These are phyloP conservation scores for Lactarius tabidus DNA, from an alignment of 768 basidiomycete genomes.

Conservation along the genomic window DNA sequence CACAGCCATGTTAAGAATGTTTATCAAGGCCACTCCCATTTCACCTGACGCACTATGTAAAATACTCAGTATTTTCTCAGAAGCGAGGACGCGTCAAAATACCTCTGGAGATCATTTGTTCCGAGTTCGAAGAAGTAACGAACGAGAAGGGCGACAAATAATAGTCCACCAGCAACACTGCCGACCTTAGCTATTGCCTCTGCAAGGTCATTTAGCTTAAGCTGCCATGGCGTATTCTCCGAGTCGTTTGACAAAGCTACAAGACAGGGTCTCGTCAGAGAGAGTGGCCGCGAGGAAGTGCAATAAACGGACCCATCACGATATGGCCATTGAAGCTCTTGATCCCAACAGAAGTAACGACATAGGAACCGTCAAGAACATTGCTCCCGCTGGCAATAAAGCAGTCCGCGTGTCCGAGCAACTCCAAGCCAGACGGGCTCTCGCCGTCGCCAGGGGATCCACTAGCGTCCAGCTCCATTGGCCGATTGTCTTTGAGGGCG, in stretches of 20 bases:
- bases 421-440: slow-evolving; percentile 31
- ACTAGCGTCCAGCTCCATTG: slow-evolving; percentile 3
- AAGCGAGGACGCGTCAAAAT: neutral
- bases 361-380: slow-evolving; percentile 88
- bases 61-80: neutral
- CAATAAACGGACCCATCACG: slow-evolving; percentile 77
- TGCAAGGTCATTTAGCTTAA: slow-evolving; percentile 88
- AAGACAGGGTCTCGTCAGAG: neutral
- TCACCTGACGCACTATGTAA: slow-evolving; percentile 56
- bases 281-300: neutral
- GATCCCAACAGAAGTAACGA: slow-evolving; percentile 87
- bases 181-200: slow-evolving; percentile 94
- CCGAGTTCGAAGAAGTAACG: slow-evolving; percentile 90
- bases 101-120: slow-evolving; percentile 53
- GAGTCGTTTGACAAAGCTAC: slow-evolving; percentile 81
- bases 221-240: slow-evolving; percentile 88
- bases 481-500: slow-evolving; percentile 38
- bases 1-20: slow-evolving; percentile 91
- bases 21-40: slow-evolving; percentile 87
- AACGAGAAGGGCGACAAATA: slow-evolving; percentile 89
- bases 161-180: slow-evolving; percentile 68
- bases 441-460: slow-evolving; percentile 11
- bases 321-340: slow-evolving; percentile 95
- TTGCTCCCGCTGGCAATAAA: slow-evolving; percentile 90
- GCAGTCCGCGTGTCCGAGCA: slow-evolving; percentile 69